Base-by-base conservation (phyloP, 176 grass and related monocot genomes). In the Eragrostis nindensis region DNA sequence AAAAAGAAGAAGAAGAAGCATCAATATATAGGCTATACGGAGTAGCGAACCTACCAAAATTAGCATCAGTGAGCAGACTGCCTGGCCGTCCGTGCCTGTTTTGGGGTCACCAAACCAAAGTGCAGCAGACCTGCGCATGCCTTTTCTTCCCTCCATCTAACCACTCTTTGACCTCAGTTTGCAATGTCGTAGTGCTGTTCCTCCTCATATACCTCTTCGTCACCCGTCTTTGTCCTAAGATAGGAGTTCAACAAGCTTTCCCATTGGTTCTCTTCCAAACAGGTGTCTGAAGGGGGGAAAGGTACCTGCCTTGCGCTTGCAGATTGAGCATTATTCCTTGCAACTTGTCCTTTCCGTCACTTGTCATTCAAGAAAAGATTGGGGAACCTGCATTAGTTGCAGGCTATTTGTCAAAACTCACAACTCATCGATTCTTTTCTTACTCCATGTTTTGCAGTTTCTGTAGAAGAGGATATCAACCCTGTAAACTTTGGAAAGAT, bases 91-190 rank as follows among this genome's bases (percentile, higher is more conserved):
- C 76, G 55, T 80, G 70, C 83, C 77, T 72, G 77, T 77, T 77
- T 47, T 40, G 74, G 48, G 78, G 72, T 77, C 72, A 81, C 82
- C 82, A n/a, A n/a, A n/a, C n/a, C n/a, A 14, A 81, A 75, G 77
- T 56, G 82, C 53, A 74, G 25, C 76, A n/a, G 76, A 84, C 66
- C 40, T 26, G n/a, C 75, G 40, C 87, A 85, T 72, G 87, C 72
- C 72, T 72, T 89, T 82, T 82, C 78, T 76, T 77, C 83, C 82
- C 66, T 71, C 87, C 82, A 73, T 89, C 87, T 85, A 85, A 70
- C 82, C 77, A 65, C 71, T 66, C 55, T 45, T 57, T 72, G 55
- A 55, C 47, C 46, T 54, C 70, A 19, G 36, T 42, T 26, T 68
- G 67, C 86, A 75, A 24, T 68, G 47, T n/a, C 47, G 62, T 32